Percentiles rank a stretch among this genome's conserved stretches.
phyloP scores from a whole-genome alignment of 495 filamentous ascomycete genomes.

The Penicillium atrosanguineum region DNA sequence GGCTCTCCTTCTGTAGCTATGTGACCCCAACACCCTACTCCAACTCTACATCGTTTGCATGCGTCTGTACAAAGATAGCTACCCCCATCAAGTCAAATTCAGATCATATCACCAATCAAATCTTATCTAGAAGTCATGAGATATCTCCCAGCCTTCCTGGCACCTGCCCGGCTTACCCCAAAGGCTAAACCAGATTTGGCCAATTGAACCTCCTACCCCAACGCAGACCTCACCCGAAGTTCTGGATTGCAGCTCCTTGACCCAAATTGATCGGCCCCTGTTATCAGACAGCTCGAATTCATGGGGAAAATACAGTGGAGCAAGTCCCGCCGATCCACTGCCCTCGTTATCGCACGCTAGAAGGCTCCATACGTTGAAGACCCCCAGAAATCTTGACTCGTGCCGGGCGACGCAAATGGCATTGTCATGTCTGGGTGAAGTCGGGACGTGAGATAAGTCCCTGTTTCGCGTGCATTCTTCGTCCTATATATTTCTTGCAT shows the following conservation, averaged over 20 bases:
- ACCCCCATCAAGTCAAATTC: background rate
- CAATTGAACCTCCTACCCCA: conserved; percentile 6
- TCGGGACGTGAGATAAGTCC: conserved; percentile 11
- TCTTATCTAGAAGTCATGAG: background rate
- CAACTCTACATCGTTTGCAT: background rate
- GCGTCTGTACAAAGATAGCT: background rate
- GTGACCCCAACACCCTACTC: conserved; percentile 1
- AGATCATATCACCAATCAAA: background rate
- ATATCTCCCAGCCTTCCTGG: background rate
- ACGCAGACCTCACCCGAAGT: background rate
- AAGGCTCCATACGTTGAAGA: background rate
- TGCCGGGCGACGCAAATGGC: conserved; percentile 1
- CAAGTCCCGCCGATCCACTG: background rate
- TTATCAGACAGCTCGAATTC: conserved; percentile 19
- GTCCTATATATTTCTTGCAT: conserved; percentile 9
- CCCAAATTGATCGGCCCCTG: background rate
- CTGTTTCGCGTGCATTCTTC: background rate
- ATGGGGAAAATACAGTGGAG: conserved; percentile 15
- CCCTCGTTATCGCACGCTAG: conserved; percentile 7
- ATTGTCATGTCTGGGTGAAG: conserved; percentile 3
- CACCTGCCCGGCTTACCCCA: conserved; percentile 2
- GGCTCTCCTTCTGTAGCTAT: background rate
- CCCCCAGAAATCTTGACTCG: conserved; percentile 1
- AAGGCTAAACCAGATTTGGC: background rate
- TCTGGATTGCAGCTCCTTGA: background rate